Percentiles rank a stretch among this genome's conserved stretches.
Conservation (phyloP, 495 filamentous ascomycete genomes). For the Oidiodendron maius region DNA sequence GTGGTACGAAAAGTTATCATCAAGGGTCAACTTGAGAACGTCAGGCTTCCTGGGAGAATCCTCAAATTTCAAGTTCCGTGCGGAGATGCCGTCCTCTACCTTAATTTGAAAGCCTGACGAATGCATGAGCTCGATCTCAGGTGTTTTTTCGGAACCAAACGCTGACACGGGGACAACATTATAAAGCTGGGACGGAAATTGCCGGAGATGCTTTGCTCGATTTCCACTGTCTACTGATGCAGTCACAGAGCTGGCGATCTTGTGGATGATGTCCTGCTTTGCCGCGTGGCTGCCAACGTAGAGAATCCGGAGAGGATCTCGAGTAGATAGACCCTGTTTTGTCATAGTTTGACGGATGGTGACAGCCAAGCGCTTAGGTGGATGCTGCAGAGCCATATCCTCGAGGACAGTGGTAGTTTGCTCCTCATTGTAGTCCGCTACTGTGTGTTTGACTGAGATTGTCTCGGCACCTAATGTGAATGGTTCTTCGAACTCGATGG, state of each 20-base stretch:
- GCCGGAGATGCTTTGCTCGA: conserved; percentile 19
- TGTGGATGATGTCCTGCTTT: conserved; percentile 66
- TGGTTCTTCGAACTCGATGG: conserved; percentile 58
- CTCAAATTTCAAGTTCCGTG: conserved; percentile 36
- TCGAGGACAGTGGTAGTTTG: conserved; percentile 43
- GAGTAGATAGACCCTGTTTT: conserved; percentile 51
- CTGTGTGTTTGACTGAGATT: conserved; percentile 58
- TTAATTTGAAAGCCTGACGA: conserved; percentile 60
- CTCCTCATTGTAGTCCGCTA: conserved; percentile 49
- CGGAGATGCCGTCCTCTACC: conserved; percentile 64
- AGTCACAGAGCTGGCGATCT: conserved; percentile 61
- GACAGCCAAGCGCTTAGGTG: conserved; percentile 39
- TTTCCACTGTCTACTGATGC: conserved; percentile 28
- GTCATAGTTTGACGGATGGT: conserved; percentile 71
- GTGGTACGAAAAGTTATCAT: conserved; percentile 42
- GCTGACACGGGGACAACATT: conserved; percentile 71
- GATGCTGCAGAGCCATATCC: conserved; percentile 26
- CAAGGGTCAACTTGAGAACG: conserved; percentile 49
- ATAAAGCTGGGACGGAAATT: conserved; percentile 46
- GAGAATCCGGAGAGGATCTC: conserved; percentile 63
- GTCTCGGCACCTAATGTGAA: conserved; percentile 43
- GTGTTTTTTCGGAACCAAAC: conserved; percentile 57
- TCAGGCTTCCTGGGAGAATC: conserved; percentile 21
- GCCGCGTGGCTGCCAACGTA: conserved; percentile 60
- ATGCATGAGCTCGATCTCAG: conserved; percentile 71